phyloP scores from a whole-genome alignment of 31 red algal genomes.

The Porphyra umbilicalis region DNA sequence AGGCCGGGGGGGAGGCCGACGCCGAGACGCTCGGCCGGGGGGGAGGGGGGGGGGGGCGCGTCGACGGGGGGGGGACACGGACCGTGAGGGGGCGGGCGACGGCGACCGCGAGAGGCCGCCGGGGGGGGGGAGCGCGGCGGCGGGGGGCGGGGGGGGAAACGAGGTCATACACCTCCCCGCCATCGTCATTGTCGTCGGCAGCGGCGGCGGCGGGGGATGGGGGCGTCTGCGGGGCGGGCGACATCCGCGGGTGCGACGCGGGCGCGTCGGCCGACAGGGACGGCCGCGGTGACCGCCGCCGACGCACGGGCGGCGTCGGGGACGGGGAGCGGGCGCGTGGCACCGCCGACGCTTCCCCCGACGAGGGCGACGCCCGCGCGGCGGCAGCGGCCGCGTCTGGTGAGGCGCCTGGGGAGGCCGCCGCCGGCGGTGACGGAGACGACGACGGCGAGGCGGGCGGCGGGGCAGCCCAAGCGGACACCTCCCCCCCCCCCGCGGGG shows the following conservation, averaged over 20 bases:
- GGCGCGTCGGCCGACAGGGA: too few species aligned
- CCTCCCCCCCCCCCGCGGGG: too few species aligned
- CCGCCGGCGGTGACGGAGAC: too few species aligned
- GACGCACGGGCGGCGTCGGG: neutral
- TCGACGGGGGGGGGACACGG: neutral
- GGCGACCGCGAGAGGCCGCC: neutral
- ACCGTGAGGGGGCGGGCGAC: neutral
- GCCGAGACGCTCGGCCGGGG: neutral
- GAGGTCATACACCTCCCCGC: neutral
- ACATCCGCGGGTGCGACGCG: too few species aligned
- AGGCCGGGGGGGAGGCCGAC: neutral
- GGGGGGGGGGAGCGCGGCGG: neutral
- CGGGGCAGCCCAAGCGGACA: too few species aligned
- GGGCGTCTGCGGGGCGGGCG: too few species aligned
- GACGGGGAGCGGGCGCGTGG: neutral
- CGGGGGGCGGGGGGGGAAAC: neutral
- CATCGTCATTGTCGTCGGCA: neutral
- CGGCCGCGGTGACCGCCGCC: neutral
- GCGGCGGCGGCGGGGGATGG: neutral
- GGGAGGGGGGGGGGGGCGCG: neutral
- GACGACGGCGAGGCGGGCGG: too few species aligned
- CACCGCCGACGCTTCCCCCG: neutral
- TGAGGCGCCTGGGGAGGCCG: too few species aligned
- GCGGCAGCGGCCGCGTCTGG: too few species aligned
- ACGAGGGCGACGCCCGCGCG: neutral